Evolutionary conservation across 768 basidiomycete genomes (phyloP), one percentile per base, ranked within the genome.

Genomic region (Podaxis sp.): DNA sequence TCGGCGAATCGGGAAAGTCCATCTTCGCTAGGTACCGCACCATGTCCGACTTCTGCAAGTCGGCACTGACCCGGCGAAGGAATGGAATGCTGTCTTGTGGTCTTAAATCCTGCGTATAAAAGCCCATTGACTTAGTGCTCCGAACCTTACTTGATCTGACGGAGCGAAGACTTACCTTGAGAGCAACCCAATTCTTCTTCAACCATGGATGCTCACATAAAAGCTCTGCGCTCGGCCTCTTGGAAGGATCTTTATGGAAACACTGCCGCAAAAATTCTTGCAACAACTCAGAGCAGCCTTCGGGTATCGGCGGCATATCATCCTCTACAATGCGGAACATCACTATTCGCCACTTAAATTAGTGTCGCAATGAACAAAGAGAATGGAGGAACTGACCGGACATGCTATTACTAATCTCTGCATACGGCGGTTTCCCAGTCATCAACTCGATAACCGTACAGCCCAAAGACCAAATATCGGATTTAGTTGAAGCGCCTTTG

Each of bases 321-420:
- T 97, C 95, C 68, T 97, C 95, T 27, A 99, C 96, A 69, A 99
- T 98, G 27, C 89, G 89, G 77, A 94, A 99, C 91, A 99, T 95
- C 55, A 98, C 96, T 90, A 55, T 44, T 61, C 21, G 61, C 38
- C 25, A 57, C 21, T 51, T 57, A 58, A 36, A 52, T 46, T 25
- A 60, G 57, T 23, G 53, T 38, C 42, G 42, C 51, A 65, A 35
- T 5, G 32, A 18, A 32, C 38, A 48, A 38, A 14, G 54, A n/a
- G 42, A 57, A 63, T 46, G 47, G 57, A 47, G 61, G 61, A 56
- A 69, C 79, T 57, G 66, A 93, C 93, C 94, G 7, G 93, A 86
- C 91, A 97, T 93, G 71, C 85, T 86, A 68, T 96, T 96, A 23
- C 84, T 76, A 62, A 97, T 87, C 37, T 98, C 93, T 21, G 88